Evolutionary conservation across 2,329 filamentous ascomycete genomes (phyloP).

Genomic region (Penicillium polonicum): DNA sequence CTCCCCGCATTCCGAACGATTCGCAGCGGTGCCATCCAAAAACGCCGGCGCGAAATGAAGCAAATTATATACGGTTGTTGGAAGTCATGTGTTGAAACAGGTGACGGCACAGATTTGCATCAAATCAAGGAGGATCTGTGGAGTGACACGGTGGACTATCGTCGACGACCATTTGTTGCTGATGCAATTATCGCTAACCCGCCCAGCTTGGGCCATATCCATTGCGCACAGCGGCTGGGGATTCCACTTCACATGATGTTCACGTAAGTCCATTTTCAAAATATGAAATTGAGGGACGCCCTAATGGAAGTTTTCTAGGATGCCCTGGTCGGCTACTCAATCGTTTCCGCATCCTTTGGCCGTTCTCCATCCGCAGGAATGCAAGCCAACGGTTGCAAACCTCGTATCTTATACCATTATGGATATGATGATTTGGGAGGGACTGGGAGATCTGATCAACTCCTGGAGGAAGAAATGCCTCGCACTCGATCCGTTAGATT

Average conservation of each 20-base stretch:
- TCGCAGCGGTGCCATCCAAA: conserved; percentile 73
- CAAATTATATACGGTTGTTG: conserved; percentile 82
- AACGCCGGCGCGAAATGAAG: conserved; percentile 72
- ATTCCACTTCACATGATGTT: conserved; percentile 85
- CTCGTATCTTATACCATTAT: conserved; percentile 81
- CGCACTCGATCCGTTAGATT: conserved; percentile 72
- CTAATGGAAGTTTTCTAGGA: conserved; percentile 46
- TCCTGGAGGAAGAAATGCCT: conserved; percentile 73
- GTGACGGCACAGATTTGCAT: conserved; percentile 60
- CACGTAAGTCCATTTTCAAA: conserved; percentile 56
- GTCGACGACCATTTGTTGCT: conserved; percentile 69
- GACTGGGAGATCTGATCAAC: conserved; percentile 87
- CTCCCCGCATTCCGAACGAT: conserved; percentile 78
- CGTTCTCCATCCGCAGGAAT: conserved; percentile 74
- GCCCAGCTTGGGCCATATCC: conserved; percentile 73
- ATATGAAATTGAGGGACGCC: not conserved
- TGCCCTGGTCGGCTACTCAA: conserved; percentile 87
- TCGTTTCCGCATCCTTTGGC: conserved; percentile 84
- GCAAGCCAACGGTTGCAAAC: conserved; percentile 74
- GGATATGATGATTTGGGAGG: conserved; percentile 92
- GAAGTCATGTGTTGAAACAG: conserved; percentile 79
- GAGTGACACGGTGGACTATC: conserved; percentile 40
- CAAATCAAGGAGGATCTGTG: conserved; percentile 52
- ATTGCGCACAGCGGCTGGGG: conserved; percentile 75
- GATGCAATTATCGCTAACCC: conserved; percentile 88